Evolutionary conservation across 164 flowering plant genomes (phyloP), one percentile per base, ranked within the genome.

Genomic region (Santalum album): DNA sequence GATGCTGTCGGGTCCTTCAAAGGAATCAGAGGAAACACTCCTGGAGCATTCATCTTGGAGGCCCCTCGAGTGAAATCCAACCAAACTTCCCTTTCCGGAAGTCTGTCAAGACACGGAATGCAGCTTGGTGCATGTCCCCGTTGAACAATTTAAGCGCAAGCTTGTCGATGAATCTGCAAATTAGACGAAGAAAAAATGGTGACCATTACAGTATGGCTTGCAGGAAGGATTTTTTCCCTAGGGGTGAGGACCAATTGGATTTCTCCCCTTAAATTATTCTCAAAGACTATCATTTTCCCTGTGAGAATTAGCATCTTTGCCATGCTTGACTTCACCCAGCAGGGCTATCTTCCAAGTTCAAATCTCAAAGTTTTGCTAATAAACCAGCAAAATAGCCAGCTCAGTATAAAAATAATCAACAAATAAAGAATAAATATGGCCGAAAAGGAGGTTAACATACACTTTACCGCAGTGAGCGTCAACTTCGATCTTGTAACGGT

Each of bases 11-110:
- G n/a, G 23, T 35, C 14, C 27, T 39, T 16, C 32, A 54, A 51
- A 46, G 12, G 49, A 49, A 19, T 19, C 23, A 49, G 38, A 36
- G n/a, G n/a, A n/a, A n/a, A n/a, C n/a, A n/a, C n/a, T 38, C 20
- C 32, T 34, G 26, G 21, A 38, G 34, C 25, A 22, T 22, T 61
- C 56, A 74, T 51, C 62, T 66, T 1, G 95, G 98, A 64, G 99
- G 99, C 61, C 87, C 78, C 81, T 94, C 99, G 44, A 94, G 59
- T 32, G 92, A 65, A 55, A 77, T 53, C 96, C 96, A 89, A 60
- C 97, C 99, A 63, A 94, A 85, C 67, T 72, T 94, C 27, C 97
- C 99, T 71, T 87, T 90, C 9, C 96, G 73, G 66, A 83, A 94
- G 65, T 94, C 99, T 43, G 82, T 54, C 76, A 94, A 69, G 49